phyloP scores from a whole-genome alignment of 2,329 filamentous ascomycete species.

The Pseudogymnoascus sp. region DNA sequence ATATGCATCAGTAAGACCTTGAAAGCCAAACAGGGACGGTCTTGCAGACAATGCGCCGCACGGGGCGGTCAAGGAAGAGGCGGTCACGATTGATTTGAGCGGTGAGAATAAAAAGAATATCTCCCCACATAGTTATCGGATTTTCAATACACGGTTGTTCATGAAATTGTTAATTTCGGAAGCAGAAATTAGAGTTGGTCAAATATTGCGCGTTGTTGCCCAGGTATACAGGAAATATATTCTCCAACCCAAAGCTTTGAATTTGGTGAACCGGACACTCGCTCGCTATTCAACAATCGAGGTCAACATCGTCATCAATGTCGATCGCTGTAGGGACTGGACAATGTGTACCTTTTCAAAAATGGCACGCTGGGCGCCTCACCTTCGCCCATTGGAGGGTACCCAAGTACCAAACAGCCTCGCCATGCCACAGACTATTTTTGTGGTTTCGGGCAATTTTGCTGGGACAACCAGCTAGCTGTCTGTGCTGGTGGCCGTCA shows the following conservation, averaged over 20 bases:
- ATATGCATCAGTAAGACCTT: not conserved
- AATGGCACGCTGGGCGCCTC: not conserved
- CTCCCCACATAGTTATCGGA: not conserved
- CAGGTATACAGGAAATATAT: not conserved
- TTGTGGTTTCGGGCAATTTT: not conserved
- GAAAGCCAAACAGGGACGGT: not conserved
- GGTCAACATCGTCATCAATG: conserved; percentile 1
- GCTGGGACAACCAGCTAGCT: not conserved
- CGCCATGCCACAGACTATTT: not conserved
- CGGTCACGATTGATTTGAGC: not conserved
- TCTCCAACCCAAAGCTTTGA: not conserved
- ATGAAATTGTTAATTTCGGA: not conserved
- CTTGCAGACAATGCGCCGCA: not conserved
- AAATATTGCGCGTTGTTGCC: not conserved
- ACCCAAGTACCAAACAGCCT: not conserved
- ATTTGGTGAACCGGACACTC: not conserved
- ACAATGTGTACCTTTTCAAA: not conserved
- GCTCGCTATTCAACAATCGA: not conserved
- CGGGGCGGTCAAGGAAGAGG: not conserved
- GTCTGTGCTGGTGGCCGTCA: not conserved
- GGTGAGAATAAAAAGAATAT: not conserved
- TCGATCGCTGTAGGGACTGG: not conserved
- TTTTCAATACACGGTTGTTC: not conserved
- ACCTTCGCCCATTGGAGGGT: not conserved
- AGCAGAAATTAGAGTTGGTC: not conserved